A percentile compares a stretch with the other conserved stretches of the same genome.
Conservation (phyloP, 2,329 filamentous ascomycete genomes). For the Clarireedia sp. region DNA sequence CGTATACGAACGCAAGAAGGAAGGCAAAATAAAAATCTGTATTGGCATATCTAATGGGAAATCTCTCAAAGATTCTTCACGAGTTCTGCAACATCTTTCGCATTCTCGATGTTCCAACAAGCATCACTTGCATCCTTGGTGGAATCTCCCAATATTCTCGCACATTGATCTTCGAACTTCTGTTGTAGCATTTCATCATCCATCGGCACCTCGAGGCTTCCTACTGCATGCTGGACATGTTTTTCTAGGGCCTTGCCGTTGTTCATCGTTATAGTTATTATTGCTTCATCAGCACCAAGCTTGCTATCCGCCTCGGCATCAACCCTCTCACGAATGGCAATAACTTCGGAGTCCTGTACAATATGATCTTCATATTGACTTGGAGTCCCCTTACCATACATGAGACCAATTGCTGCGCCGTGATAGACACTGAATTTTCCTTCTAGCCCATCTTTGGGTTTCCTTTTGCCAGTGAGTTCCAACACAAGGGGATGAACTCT, state of each 20-base stretch:
- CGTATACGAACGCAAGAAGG: no score
- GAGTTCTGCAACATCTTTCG: constrained; percentile 23
- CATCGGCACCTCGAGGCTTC: constrained; percentile 41
- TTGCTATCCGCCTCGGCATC: constrained; percentile 35
- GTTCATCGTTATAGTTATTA: constrained; percentile 32
- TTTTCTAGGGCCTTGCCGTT: constrained; percentile 34
- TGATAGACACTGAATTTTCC: constrained; percentile 50
- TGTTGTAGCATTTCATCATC: constrained; percentile 36
- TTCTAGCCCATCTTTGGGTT: constrained; percentile 41
- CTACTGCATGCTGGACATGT: constrained; percentile 42
- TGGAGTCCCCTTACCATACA: constrained; percentile 44
- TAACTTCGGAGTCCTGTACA: constrained; percentile 35
- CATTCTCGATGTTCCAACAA: constrained; percentile 29
- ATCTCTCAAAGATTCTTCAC: background rate
- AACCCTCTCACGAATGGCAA: constrained; percentile 38
- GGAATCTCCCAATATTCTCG: constrained; percentile 33
- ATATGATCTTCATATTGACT: constrained; percentile 42
- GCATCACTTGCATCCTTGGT: constrained; percentile 30
- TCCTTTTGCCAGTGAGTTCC: constrained; percentile 43
- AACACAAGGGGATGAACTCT: constrained; percentile 44
- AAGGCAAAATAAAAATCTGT: no score
- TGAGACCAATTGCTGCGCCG: constrained; percentile 41
- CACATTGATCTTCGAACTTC: constrained; percentile 43
- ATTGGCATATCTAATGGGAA: background rate
- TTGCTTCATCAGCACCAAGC: constrained; percentile 36